Base-by-base conservation (phyloP, 129 eudicot genomes). In the Silybum marianum region DNA sequence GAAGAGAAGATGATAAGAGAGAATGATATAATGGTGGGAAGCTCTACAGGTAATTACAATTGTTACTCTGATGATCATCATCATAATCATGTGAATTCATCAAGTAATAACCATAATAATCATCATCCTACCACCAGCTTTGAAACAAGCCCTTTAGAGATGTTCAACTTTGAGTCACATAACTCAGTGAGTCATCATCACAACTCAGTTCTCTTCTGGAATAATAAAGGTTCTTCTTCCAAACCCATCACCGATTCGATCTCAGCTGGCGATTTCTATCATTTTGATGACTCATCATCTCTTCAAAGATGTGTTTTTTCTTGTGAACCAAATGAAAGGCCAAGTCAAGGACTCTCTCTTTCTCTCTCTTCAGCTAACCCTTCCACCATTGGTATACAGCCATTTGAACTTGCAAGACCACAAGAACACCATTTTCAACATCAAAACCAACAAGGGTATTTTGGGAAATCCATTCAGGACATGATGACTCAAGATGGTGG, bases 281-380 rank as follows among this genome's bases (percentile, higher is more conserved):
- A 87, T 58, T 76, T 82, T 23, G 92, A 87, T 74, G 91, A 94
- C 9, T 82, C 93, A 24, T 78, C 93, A 24, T 78, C 93, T 42
- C 77, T 90, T 87, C 86, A 83, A 78, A 84, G 96, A 75, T 85
- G 90, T 84, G 92, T 89, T 38, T 93, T 91, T 81, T 85, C 92
- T 23, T 89, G 97, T 84, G 97, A 88, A 83, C 87, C 88, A 38
- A 89, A 91, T 74, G 98, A 89, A 80, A 91, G 91, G 85, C 95
- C 92, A 16, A 89, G 93, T 48, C 98, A 91, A 83, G 97, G 98
- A 2, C 91, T 93, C 14, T 93, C 98, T 4, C 91, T 93, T 65
- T 91, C 98, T 76, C 88, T 93, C 34, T 86, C 87, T 24, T 91
- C 98, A 19, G 71, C 86, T 28, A 88, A 93, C 74, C 97, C 98